Conservation (phyloP, 176 grass and related monocot species). For the Avena insularis region DNA sequence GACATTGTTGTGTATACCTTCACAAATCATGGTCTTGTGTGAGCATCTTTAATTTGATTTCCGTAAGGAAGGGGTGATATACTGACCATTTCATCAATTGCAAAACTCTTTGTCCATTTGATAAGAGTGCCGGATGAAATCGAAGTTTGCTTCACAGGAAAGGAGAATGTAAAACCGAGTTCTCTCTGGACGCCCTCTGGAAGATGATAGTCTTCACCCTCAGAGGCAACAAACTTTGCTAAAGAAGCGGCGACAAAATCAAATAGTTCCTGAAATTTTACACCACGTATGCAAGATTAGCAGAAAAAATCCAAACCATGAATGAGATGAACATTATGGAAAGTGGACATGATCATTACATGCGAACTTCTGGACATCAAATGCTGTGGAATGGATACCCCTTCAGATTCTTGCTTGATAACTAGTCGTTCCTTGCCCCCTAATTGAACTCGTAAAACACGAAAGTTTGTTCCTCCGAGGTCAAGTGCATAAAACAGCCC, state of each 20-base stretch:
- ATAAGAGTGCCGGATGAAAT: conserved; percentile 82
- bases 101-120: conserved; percentile 91
- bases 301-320: background rate
- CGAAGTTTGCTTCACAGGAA: conserved; percentile 85
- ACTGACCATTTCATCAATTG: conserved; percentile 72
- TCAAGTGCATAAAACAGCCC: conserved; percentile 90
- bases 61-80: background rate
- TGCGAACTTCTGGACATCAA: conserved; percentile 73
- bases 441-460: conserved; percentile 71
- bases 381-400: conserved; percentile 77
- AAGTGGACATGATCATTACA: conserved; percentile 40
- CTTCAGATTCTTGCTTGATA: conserved; percentile 68
- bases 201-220: conserved; percentile 68
- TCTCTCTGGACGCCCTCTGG: conserved; percentile 65
- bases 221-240: conserved; percentile 69
- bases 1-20: background rate
- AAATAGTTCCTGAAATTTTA: conserved; percentile 75
- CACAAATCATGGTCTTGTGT: background rate
- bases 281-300: background rate
- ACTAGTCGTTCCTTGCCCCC: conserved; percentile 66
- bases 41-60: background rate
- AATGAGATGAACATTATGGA: background rate
- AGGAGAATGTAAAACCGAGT: conserved; percentile 93
- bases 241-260: conserved; percentile 72
- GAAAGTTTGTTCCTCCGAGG: conserved; percentile 89